Base-by-base conservation (phyloP, 305 asterid genomes). In the Fraxinus albicans region DNA sequence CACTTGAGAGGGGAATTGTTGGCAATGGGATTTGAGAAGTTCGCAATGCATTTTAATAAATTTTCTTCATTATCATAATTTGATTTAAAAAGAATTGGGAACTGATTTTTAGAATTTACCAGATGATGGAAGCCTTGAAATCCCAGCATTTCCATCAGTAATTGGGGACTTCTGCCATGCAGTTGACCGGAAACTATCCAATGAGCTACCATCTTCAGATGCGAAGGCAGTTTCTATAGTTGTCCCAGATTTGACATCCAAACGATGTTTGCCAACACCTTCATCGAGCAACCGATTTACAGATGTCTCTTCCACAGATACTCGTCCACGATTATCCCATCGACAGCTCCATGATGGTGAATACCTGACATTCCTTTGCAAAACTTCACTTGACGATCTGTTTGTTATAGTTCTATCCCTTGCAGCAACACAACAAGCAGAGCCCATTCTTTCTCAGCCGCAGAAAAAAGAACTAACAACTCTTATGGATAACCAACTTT, bases 261-360 rank as follows among this genome's bases (percentile, higher is more conserved):
- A 67, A 67, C 85, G 75, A 35, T 86, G 89, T 58, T 88, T 87
- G 53, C 80, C 90, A 35, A 89, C 33, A 42, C 86, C 90, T n/a
- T 93, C 91, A 86, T 86, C 58, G 15, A 47, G 58, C 58, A 47
- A 13, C 58, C n/a, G n/a, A 47, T 47, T 47, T 47, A 13, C 83
- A 77, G 94, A 90, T 21, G 90, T 88, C 76, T 94, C 99, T 86
- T 96, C 98, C 82, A 97, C 98, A 80, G 93, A 94, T 73, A 94
- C 97, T 47, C 98, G 92, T 36, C 95, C 94, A 69, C 96, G 94
- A 83, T 91, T 94, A 90, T 96, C 98, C 98, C 98, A 94, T 78
- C 98, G 91, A 86, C 94, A 91, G 87, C 98, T 96, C 98, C 98
- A 96, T 15, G 93, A 90, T 74, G 99, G 99, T n/a, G 99, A 96